Conservation (phyloP, 1,284 basidiomycete species). For the Tilletia indica region DNA sequence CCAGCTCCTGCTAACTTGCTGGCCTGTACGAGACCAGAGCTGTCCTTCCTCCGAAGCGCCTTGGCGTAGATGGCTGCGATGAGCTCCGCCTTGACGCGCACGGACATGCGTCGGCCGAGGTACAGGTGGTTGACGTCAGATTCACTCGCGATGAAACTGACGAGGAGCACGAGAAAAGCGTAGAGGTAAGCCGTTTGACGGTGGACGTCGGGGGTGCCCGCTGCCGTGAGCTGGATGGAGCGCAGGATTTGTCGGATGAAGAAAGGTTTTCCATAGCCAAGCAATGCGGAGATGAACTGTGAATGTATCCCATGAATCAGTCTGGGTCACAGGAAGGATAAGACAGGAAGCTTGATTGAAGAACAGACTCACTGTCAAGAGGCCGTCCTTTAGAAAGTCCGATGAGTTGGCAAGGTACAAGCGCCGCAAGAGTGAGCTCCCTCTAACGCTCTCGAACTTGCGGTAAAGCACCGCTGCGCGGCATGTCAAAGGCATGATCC, state of each 20-base stretch:
- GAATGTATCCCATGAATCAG: not conserved
- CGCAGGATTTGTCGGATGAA: slow-evolving; percentile 36
- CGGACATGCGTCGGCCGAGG: slow-evolving; percentile 67
- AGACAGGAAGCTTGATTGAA: not conserved
- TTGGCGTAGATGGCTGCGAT: slow-evolving; percentile 86
- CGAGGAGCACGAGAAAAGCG: slow-evolving; percentile 30
- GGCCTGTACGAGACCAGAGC: slow-evolving; percentile 69
- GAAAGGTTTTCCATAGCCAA: slow-evolving; percentile 35
- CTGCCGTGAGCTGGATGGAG: slow-evolving; percentile 14
- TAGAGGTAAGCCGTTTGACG: slow-evolving; percentile 32
- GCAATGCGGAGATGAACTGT: slow-evolving; percentile 30
- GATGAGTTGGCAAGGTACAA: slow-evolving; percentile 28
- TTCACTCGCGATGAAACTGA: slow-evolving; percentile 32
- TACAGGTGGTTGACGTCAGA: slow-evolving; percentile 74
- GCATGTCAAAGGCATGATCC: slow-evolving; percentile 30
- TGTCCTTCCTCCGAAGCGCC: slow-evolving; percentile 78
- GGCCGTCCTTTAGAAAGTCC: slow-evolving; percentile 31
- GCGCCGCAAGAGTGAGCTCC: slow-evolving; percentile 22
- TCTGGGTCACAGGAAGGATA: no score
- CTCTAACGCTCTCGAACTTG: slow-evolving; percentile 20
- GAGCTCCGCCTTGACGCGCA: slow-evolving; percentile 70
- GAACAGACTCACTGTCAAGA: slow-evolving; percentile 22
- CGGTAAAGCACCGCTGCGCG: slow-evolving; percentile 27
- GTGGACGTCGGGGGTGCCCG: slow-evolving; percentile 6
- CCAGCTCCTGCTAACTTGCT: not conserved